These are phyloP conservation scores for Paramecium primaurelia DNA, from an alignment of 73 alveolate genomes.

Conservation along the genomic window DNA sequence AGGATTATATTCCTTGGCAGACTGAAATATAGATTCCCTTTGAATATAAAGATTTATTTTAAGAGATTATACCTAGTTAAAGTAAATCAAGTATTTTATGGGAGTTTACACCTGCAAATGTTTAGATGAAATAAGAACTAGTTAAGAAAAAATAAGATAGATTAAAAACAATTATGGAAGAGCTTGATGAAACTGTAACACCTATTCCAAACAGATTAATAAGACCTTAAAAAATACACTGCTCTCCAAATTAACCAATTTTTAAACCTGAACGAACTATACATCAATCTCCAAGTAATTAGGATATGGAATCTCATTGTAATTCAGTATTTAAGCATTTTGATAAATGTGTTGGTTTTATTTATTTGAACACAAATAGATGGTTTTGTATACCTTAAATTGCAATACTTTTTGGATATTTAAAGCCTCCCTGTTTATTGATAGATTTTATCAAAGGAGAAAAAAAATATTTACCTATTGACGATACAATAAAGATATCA, in stretches of 20 bases:
- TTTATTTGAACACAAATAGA: background rate
- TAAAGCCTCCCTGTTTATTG: constrained; percentile 28
- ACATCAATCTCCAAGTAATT: background rate
- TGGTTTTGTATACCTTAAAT: constrained; percentile 33
- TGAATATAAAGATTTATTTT: background rate
- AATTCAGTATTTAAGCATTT: background rate
- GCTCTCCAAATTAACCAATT: background rate
- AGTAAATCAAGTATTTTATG: constrained; percentile 21
- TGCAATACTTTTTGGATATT: background rate
- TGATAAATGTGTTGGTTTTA: background rate
- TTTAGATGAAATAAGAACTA: background rate
- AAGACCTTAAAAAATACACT: background rate
- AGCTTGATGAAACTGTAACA: background rate
- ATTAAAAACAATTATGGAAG: background rate
- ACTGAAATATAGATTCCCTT: background rate
- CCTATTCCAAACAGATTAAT: background rate
- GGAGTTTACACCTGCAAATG: background rate
- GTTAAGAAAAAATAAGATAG: background rate
- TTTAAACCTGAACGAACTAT: background rate
- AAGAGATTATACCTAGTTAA: background rate
- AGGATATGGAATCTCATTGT: background rate
- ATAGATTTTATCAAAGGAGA: constrained; percentile 36
- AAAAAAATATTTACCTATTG: background rate
- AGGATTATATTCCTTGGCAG: constrained; percentile 21
- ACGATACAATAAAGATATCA: background rate